Evolutionary conservation across 106 monocot species (phyloP).

Genomic region (Dendrobium chrysotoxum): DNA sequence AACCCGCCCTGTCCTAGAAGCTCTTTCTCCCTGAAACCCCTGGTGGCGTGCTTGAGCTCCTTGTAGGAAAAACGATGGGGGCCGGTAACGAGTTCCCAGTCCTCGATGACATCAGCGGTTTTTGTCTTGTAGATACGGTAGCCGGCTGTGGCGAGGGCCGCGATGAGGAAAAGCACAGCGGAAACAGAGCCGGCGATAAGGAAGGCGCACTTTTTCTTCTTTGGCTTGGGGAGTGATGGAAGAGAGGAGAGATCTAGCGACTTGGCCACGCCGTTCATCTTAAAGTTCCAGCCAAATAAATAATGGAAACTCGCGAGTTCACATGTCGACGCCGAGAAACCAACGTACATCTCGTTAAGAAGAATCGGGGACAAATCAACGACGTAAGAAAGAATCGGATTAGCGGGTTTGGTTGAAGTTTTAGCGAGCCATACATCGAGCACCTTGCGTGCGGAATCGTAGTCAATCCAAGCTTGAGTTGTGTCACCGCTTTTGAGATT

Average conservation of each 20-base stretch:
- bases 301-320: conserved; percentile 6
- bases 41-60: conserved; percentile 40
- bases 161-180: conserved; percentile 9
- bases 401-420: not conserved
- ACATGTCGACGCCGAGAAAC: conserved; percentile 9
- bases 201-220: conserved; percentile 21
- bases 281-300: conserved; percentile 14
- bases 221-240: conserved; percentile 12
- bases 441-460: not conserved
- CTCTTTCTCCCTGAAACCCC: conserved; percentile 36
- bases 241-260: conserved; percentile 25
- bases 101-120: conserved; percentile 40
- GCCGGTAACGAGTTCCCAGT: conserved; percentile 43
- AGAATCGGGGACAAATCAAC: conserved; percentile 4
- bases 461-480: conserved; percentile 12
- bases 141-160: not conserved
- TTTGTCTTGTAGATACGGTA: conserved; percentile 31
- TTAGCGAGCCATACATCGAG: conserved; percentile 2
- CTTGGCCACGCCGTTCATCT: conserved; percentile 10
- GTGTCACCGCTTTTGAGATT: conserved; percentile 9
- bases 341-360: conserved; percentile 2
- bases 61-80: conserved; percentile 49
- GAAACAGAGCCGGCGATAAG: conserved; percentile 13
- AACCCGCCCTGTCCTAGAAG: conserved; percentile 41
- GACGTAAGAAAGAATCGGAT: conserved; percentile 4